Evolutionary conservation across 1,284 basidiomycete species (phyloP).

Genomic region (Cryptococcus sp.): DNA sequence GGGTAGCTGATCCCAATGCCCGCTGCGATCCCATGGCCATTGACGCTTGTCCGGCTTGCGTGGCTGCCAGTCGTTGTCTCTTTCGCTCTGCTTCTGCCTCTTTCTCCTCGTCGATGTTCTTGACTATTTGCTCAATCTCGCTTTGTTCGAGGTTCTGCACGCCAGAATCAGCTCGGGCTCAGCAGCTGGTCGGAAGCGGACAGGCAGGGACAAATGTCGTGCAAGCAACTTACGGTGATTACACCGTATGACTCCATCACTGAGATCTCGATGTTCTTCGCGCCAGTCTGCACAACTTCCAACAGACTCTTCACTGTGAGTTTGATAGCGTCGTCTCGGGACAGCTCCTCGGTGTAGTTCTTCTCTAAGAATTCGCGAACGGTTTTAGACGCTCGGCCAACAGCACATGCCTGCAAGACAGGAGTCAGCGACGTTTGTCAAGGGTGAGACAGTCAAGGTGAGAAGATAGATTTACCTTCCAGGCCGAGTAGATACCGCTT

Average conservation of each 20-base stretch:
- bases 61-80: constrained; percentile 71
- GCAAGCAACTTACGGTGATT: constrained; percentile 67
- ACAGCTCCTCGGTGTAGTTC: constrained; percentile 91
- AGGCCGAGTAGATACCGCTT: constrained; percentile 95
- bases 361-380: constrained; percentile 99
- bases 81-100: constrained; percentile 93
- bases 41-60: constrained; percentile 53
- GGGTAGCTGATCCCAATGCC: constrained; percentile 30
- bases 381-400: constrained; percentile 96
- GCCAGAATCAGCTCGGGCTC: neutral
- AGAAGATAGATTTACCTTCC: constrained; percentile 71
- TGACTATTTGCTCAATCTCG: constrained; percentile 87
- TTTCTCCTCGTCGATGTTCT: constrained; percentile 91
- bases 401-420: constrained; percentile 79
- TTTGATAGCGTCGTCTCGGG: constrained; percentile 87
- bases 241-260: constrained; percentile 93
- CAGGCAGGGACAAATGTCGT: neutral
- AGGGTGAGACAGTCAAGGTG: no score
- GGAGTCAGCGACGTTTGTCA: neutral
- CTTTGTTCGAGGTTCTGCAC: constrained; percentile 74
- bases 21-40: constrained; percentile 42
- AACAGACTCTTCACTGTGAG: constrained; percentile 93
- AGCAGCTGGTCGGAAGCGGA: neutral
- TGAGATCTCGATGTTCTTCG: constrained; percentile 98
- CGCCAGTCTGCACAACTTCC: constrained; percentile 98